phyloP scores from a whole-genome alignment of 2,329 filamentous ascomycete genomes.

The Xylariaceae sp. region DNA sequence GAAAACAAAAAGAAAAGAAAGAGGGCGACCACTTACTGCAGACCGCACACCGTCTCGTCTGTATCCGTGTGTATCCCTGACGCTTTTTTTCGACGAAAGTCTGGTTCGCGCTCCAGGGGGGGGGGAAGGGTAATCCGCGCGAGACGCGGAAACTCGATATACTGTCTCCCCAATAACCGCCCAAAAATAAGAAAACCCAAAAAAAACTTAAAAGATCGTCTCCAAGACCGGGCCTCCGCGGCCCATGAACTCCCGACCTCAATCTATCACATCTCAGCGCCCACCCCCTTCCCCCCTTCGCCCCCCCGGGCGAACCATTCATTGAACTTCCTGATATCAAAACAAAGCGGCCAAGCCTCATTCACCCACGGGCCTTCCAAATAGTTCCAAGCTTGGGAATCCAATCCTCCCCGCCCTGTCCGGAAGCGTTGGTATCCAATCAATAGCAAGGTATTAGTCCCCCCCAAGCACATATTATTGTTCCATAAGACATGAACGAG shows the following conservation, averaged over 20 bases:
- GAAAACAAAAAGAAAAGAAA: background rate
- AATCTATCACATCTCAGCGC: slow-evolving; percentile 12
- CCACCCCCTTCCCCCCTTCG: background rate
- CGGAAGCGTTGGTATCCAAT: slow-evolving; percentile 11
- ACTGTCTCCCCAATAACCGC: too few species aligned
- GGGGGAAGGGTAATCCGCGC: too few species aligned
- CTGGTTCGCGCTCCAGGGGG: slow-evolving; percentile 11
- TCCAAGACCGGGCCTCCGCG: slow-evolving; percentile 16
- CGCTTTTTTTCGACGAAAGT: slow-evolving; percentile 13
- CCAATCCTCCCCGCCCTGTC: slow-evolving; percentile 10
- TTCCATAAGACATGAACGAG: background rate
- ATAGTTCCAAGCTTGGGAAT: slow-evolving; percentile 16
- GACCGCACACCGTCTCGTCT: slow-evolving; percentile 18
- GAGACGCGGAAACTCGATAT: too few species aligned
- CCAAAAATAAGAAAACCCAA: background rate
- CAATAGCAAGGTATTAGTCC: slow-evolving; percentile 5
- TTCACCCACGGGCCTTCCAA: slow-evolving; percentile 3
- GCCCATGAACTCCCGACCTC: slow-evolving; percentile 16
- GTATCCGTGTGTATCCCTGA: slow-evolving; percentile 5
- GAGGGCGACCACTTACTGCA: slow-evolving; percentile 8
- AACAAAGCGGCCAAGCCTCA: background rate
- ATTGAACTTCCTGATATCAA: slow-evolving; percentile 8
- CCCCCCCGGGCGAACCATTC: background rate
- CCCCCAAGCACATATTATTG: too few species aligned
- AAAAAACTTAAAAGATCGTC: slow-evolving; percentile 15